Evolutionary conservation across 345 rosid species (phyloP).

Genomic region (Lepidium africanum): DNA sequence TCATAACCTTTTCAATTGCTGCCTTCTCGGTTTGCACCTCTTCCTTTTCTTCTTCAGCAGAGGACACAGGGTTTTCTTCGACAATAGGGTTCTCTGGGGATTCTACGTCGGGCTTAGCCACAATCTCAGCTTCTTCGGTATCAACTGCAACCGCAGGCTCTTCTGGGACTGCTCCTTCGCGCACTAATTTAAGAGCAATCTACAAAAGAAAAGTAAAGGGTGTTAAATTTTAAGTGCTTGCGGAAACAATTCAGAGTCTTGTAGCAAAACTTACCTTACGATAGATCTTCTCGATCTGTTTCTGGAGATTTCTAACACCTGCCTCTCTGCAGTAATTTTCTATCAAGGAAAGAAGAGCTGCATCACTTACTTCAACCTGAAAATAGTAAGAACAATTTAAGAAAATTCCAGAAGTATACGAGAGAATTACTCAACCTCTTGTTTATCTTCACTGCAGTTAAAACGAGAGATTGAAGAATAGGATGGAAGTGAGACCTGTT

Average conservation of each 20-base stretch:
- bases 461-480: background rate
- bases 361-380: slow-evolving; percentile 92
- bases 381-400: slow-evolving; percentile 7
- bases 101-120: slow-evolving; percentile 24
- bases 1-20: slow-evolving; percentile 50
- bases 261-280: slow-evolving; percentile 56
- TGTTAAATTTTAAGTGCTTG: background rate
- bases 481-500: slow-evolving; percentile 51
- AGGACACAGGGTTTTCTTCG: background rate
- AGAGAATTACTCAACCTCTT: background rate
- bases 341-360: slow-evolving; percentile 75
- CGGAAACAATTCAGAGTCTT: background rate
- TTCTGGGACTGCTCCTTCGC: slow-evolving; percentile 43
- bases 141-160: slow-evolving; percentile 38
- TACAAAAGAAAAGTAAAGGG: slow-evolving; percentile 21
- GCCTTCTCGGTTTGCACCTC: slow-evolving; percentile 26
- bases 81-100: slow-evolving; percentile 20
- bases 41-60: slow-evolving; percentile 44
- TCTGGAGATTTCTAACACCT: slow-evolving; percentile 97
- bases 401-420: background rate
- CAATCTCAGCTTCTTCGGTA: slow-evolving; percentile 26
- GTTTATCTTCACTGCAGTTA: background rate
- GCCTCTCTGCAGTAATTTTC: slow-evolving; percentile 99
- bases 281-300: slow-evolving; percentile 98
- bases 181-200: slow-evolving; percentile 93